Percentiles rank a stretch among this genome's conserved stretches.
Evolutionary conservation across 768 basidiomycete genomes (phyloP).

Genomic region (Phylloporus scabripes): DNA sequence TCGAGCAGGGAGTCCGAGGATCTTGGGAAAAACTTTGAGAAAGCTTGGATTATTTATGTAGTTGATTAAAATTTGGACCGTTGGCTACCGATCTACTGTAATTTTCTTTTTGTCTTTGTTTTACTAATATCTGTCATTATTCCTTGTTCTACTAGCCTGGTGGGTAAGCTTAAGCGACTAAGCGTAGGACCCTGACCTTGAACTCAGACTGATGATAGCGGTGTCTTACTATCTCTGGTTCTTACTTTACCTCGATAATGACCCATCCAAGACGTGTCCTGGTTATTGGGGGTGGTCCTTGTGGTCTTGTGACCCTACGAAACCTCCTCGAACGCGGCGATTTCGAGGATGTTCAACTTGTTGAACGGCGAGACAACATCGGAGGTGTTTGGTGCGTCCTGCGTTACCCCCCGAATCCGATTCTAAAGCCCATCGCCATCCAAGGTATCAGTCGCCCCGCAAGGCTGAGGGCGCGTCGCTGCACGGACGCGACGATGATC

Average conservation of each 20-base stretch:
- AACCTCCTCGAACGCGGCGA: slow-evolving; percentile 39
- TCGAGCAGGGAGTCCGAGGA: slow-evolving; percentile 3
- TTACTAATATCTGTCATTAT: background rate
- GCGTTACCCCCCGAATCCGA: background rate
- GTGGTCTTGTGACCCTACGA: slow-evolving; percentile 45
- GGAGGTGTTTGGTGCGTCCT: slow-evolving; percentile 44
- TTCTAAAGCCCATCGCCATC: background rate
- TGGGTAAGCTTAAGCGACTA: no score
- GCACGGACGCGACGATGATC: background rate
- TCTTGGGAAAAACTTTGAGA: slow-evolving; percentile 17
- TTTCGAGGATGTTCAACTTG: slow-evolving; percentile 41
- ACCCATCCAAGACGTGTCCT: slow-evolving; percentile 25
- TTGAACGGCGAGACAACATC: slow-evolving; percentile 42
- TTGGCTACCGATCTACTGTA: background rate
- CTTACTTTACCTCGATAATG: background rate
- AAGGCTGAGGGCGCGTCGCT: background rate
- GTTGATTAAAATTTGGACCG: slow-evolving; percentile 4
- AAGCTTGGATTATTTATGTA: slow-evolving; percentile 23
- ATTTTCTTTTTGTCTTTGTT: background rate
- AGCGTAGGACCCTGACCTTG: no score
- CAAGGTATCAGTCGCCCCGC: slow-evolving; percentile 12
- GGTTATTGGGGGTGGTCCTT: slow-evolving; percentile 44
- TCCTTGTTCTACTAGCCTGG: background rate
- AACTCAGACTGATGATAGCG: slow-evolving; percentile 1
- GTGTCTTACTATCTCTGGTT: slow-evolving; percentile 4